Conservation (phyloP, 192 early-diverging fungal genomes). For the Lobosporangium transversale region DNA sequence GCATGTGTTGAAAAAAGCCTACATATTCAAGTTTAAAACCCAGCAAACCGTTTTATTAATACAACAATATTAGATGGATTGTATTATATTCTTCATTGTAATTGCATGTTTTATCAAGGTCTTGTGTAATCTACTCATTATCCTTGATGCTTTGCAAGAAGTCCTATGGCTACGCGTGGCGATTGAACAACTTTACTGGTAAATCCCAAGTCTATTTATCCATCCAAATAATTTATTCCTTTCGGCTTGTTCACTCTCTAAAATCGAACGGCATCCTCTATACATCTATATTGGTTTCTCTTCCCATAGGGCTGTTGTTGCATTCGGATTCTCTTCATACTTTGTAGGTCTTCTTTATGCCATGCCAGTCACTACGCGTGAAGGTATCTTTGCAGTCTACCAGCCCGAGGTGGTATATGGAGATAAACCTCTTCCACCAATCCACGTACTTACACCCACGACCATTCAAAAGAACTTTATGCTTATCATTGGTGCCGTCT, state of each 20-base stretch:
- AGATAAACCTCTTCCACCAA: slow-evolving; percentile 14
- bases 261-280: no score
- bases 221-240: not conserved
- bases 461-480: slow-evolving; percentile 46
- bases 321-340: slow-evolving; percentile 23
- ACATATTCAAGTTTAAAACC: no score
- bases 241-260: no score
- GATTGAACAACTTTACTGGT: slow-evolving; percentile 45
- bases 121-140: slow-evolving; percentile 9
- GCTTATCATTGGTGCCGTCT: slow-evolving; percentile 30
- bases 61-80: slow-evolving; percentile 56
- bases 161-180: slow-evolving; percentile 28
- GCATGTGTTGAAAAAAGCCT: no score
- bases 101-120: slow-evolving; percentile 32
- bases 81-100: slow-evolving; percentile 29
- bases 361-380: slow-evolving; percentile 50
- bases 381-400: slow-evolving; percentile 52
- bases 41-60: no score
- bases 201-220: not conserved
- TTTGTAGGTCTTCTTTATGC: slow-evolving; percentile 48
- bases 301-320: slow-evolving; percentile 20
- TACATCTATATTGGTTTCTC: not conserved
- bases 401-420: slow-evolving; percentile 38
- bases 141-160: not conserved
- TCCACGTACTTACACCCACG: slow-evolving; percentile 43